These are phyloP conservation scores for Beauveria australis DNA, from an alignment of 2,329 filamentous ascomycete species.

Conservation along the genomic window DNA sequence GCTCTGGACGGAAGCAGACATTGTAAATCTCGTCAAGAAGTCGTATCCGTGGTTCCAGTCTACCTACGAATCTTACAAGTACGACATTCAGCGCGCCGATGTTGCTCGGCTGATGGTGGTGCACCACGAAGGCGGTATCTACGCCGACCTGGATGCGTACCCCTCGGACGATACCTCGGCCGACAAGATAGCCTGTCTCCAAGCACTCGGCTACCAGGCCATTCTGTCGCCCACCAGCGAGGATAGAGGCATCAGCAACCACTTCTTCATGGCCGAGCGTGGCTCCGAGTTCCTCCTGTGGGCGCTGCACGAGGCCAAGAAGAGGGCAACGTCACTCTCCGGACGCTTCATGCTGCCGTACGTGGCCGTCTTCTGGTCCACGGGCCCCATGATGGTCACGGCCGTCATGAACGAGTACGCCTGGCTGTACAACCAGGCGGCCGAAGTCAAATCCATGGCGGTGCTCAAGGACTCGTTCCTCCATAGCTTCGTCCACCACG, in stretches of 20 bases:
- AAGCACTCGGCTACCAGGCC: conserved; percentile 12
- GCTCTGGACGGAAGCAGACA: conserved; percentile 18
- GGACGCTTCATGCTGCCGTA: conserved; percentile 16
- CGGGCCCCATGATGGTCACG: conserved; percentile 19
- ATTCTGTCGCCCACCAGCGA: conserved; percentile 14
- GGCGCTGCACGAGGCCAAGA: conserved; percentile 17
- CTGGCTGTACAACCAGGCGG: conserved; percentile 10
- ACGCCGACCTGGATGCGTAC: conserved; percentile 19
- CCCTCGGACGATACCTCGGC: conserved; percentile 8
- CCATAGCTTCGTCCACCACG: conserved; percentile 13
- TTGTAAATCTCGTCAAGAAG: conserved; percentile 13
- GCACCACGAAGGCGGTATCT: conserved; percentile 17
- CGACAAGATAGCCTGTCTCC: conserved; percentile 13
- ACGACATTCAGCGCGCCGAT: conserved; percentile 19
- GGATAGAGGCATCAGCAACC: conserved; percentile 16
- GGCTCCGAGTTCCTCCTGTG: conserved; percentile 15
- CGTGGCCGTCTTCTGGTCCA: conserved; percentile 20
- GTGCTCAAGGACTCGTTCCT: conserved; percentile 14
- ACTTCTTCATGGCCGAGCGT: conserved; percentile 19
- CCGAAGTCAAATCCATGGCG: conserved; percentile 6
- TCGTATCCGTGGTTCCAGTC: conserved; percentile 17
- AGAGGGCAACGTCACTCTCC: conserved; percentile 12
- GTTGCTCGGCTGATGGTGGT: conserved; percentile 17
- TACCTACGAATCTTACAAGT: conserved; percentile 16
- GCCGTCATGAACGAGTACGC: conserved; percentile 14